Conservation (phyloP, 768 basidiomycete genomes). For the Amylocystis lapponica region DNA sequence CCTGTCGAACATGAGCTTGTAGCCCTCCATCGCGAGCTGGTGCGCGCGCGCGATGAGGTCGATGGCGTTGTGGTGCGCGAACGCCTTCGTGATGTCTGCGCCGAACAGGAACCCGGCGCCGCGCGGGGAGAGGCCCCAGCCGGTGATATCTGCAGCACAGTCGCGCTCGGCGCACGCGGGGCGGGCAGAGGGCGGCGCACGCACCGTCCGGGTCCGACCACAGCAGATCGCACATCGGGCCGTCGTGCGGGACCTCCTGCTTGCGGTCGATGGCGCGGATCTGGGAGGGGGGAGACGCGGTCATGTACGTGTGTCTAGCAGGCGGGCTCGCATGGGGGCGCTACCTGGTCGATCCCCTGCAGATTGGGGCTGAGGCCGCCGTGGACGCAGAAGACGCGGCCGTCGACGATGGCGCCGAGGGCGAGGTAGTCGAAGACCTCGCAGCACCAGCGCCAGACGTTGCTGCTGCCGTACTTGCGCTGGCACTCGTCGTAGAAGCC, state of each 20-base stretch:
- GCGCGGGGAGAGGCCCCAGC: slow-evolving; percentile 97
- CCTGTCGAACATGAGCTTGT: slow-evolving; percentile 94
- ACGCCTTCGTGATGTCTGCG: slow-evolving; percentile 82
- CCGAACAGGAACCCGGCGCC: slow-evolving; percentile 97
- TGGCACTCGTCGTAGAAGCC: slow-evolving; percentile 97
- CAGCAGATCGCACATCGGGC: slow-evolving; percentile 97
- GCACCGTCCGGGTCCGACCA: slow-evolving; percentile 98
- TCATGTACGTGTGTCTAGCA: neutral
- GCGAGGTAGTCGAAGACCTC: slow-evolving; percentile 98
- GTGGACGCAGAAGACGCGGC: slow-evolving; percentile 95
- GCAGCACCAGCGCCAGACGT: slow-evolving; percentile 98
- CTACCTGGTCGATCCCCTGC: slow-evolving; percentile 82
- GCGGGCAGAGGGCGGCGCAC: neutral
- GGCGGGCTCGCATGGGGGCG: neutral
- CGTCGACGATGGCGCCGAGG: slow-evolving; percentile 94
- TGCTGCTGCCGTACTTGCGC: slow-evolving; percentile 87
- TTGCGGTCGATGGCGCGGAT: slow-evolving; percentile 93
- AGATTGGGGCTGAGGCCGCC: slow-evolving; percentile 92
- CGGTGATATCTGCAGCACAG: slow-evolving; percentile 67
- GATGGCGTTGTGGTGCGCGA: slow-evolving; percentile 87
- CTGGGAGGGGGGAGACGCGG: slow-evolving; percentile 35
- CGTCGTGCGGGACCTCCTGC: slow-evolving; percentile 97
- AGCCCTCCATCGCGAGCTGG: slow-evolving; percentile 97
- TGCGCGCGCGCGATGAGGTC: slow-evolving; percentile 96
- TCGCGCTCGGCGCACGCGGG: neutral